Evolutionary conservation across 2,329 filamentous ascomycete genomes (phyloP).

Genomic region (Calonectria hongkongensis): DNA sequence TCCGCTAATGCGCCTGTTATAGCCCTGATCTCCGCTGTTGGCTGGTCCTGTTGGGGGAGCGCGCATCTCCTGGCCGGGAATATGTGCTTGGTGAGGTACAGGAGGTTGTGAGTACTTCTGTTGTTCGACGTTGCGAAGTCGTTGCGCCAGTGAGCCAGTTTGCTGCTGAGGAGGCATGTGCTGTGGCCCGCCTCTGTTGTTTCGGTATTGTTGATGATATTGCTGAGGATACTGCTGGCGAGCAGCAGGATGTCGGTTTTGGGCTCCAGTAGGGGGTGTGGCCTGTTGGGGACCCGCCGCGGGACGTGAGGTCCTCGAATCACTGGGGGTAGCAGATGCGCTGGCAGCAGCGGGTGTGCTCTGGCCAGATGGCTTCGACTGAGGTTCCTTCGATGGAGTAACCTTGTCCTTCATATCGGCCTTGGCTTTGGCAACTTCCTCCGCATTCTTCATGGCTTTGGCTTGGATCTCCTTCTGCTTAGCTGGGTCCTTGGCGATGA

Average conservation of each 20-base stretch:
- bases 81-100: conserved; percentile 66
- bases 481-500: conserved; percentile 95
- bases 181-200: conserved; percentile 67
- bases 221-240: conserved; percentile 71
- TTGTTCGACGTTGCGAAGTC: conserved; percentile 71
- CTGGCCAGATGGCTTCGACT: conserved; percentile 60
- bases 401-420: conserved; percentile 67
- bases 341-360: conserved; percentile 45
- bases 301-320: conserved; percentile 59
- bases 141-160: conserved; percentile 68
- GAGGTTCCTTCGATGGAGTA: conserved; percentile 66
- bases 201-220: conserved; percentile 69
- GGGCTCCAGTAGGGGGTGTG: conserved; percentile 51
- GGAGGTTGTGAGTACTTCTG: conserved; percentile 69
- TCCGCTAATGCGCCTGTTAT: conserved; percentile 72
- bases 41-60: conserved; percentile 84
- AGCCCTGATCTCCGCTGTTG: conserved; percentile 70
- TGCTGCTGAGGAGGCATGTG: conserved; percentile 64
- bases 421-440: conserved; percentile 76
- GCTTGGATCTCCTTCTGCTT: conserved; percentile 96
- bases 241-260: conserved; percentile 67
- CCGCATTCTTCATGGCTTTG: conserved; percentile 86
- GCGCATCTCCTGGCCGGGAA: conserved; percentile 78
- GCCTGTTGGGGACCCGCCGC: conserved; percentile 60
- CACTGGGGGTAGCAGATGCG: conserved; percentile 45